Evolutionary conservation across 208 protist genomes (phyloP), one percentile per base, ranked within the genome.

Genomic region (Crithidia expoeki): DNA sequence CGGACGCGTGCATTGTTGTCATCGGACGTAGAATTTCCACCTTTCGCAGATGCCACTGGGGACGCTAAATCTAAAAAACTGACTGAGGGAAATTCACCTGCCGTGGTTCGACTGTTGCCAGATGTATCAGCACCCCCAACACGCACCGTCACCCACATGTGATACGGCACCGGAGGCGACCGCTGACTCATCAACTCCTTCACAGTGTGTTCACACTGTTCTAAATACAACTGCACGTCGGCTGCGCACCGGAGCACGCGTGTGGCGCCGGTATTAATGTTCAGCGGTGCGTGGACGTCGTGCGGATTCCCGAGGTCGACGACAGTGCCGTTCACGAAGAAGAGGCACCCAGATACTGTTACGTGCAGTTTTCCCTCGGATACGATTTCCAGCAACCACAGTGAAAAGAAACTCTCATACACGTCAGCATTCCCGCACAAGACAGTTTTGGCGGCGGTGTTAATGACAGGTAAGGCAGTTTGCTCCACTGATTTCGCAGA

Each of bases 1-100:
- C 34, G 44, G 16, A 65, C 23, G 2, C 30, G 60, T 32, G 27
- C 33, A 0, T 25, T 38, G 9, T 23, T 28, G 7, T 49, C 21
- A 14, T 33, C 4, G 1, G 14, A 28, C 12, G 4, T 10, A 0
- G 40, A 5, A 16, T 2, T 57, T 5, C 42, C 25, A 30, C n/a
- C 9, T n/a, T n/a, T 42, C 4, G 36, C 32, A 1, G 61, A 11
- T 2, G 5, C 61, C 19, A 25, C 10, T 9, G 57, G 28, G 2
- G 21, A 30, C 12, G 72, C 72, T 17, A 77, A 23, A 30, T 77
- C 72, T 10, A 77, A 52, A 42, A 77, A 77, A 10, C 36, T 62
- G 12, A 68, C 42, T 2, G 30, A 1, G 1, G 61, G 47, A 25
- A 57, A 49, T 23, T 66, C 50, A 0, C 38, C 51, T 10, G 30